Evolutionary conservation across 768 basidiomycete genomes (phyloP), one percentile per base, ranked within the genome.

Genomic region (Mycena chlorophos): DNA sequence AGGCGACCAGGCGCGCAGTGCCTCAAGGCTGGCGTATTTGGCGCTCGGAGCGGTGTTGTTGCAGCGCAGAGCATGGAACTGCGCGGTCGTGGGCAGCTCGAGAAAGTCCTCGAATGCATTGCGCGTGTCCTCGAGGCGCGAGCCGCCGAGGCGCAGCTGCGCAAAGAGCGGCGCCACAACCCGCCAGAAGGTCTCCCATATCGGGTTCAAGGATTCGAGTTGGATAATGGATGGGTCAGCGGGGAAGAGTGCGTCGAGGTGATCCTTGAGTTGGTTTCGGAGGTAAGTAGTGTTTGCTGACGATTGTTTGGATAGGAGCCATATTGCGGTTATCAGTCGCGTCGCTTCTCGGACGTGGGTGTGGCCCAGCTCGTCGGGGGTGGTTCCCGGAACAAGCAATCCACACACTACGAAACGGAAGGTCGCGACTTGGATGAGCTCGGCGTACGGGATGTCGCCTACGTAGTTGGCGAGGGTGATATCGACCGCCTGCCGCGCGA

Each of bases 111-210:
- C 51, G 51, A 86, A 76, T 1, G 68, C 65, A 8, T 67, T 45
- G 31, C 57, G n/a, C n/a, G n/a, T 42, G 10, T 61, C 56, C 0
- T 54, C 54, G 8, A 61, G 56, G 14, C 72, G 60, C 4, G 39
- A 20, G 6, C 8, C 31, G 17, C 12, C 10, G 20, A 12, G 54
- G 19, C 71, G 66, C 14, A 73, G 66, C 45, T 76, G 68, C 1
- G 78, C 75, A 0, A 79, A 63, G 0, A 70, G 62, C 8, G 70
- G 69, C 1, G 84, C 84, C 49, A 83, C 71, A 19, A 86, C 75
- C 13, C 83, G 76, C 86, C 86, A 86, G 45, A 86, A 67, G 0
- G 80, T 81, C 63, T 87, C 86, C 73, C 82, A 87, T 1, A 79
- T 69, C 0, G 85, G 85, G 43, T 86, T 75, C 49, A 87, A 72